phyloP scores from a whole-genome alignment of 2,329 filamentous ascomycete species.

The Fusarium sp. region DNA sequence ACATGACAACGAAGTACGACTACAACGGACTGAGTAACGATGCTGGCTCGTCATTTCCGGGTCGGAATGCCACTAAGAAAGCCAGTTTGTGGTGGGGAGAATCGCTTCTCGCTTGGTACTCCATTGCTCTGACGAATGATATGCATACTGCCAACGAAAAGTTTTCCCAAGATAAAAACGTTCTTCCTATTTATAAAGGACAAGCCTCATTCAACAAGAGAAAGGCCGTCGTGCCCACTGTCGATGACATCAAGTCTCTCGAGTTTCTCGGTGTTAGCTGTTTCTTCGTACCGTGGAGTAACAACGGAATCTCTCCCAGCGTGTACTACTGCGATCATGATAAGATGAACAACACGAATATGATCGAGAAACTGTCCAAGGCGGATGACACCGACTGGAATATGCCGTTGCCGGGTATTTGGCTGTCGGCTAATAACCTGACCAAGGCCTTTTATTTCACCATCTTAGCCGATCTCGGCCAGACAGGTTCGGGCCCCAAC shows the following conservation, averaged over 20 bases:
- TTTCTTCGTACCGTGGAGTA: neutral
- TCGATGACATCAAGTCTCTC: neutral
- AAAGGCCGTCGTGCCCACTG: neutral
- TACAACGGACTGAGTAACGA: neutral
- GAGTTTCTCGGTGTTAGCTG: neutral
- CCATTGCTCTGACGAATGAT: neutral
- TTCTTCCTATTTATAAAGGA: neutral
- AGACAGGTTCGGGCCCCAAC: rapidly evolving
- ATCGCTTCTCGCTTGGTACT: neutral
- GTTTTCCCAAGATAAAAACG: neutral
- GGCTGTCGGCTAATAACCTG: neutral
- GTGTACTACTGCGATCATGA: neutral
- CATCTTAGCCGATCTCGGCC: neutral
- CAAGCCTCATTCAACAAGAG: neutral
- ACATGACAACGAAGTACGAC: constrained; percentile 1
- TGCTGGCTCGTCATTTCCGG: neutral
- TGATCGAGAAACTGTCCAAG: neutral
- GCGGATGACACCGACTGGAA: neutral
- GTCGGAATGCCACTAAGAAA: neutral
- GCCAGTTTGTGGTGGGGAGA: neutral
- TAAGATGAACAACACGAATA: neutral
- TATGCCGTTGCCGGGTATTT: neutral
- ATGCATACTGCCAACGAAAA: neutral
- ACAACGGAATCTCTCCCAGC: neutral
- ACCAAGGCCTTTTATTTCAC: neutral